Percentiles rank a stretch among this genome's conserved stretches.
These are phyloP conservation scores for Quercus phellos DNA, from an alignment of 331 rosid genomes.

Conservation along the genomic window DNA sequence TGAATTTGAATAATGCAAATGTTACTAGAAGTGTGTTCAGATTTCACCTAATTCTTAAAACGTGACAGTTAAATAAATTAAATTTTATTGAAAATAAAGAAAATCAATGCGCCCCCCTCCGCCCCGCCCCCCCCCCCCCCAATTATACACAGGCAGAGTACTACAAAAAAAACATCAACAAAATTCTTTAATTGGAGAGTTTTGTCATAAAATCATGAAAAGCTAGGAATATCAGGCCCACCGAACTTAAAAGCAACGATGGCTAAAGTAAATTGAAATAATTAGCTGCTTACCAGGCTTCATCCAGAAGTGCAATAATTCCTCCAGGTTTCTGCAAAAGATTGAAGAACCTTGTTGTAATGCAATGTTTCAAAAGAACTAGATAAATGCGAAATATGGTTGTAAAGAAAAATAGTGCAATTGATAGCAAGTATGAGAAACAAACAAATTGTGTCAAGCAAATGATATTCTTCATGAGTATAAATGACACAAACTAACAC, in stretches of 20 bases:
- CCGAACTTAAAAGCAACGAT: slow-evolving; percentile 16
- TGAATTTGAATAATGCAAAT: slow-evolving; percentile 17
- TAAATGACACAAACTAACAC: background rate
- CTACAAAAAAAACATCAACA: no score
- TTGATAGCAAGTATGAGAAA: background rate
- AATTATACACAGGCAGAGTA: background rate
- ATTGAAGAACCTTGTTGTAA: slow-evolving; percentile 24
- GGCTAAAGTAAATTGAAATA: slow-evolving; percentile 6
- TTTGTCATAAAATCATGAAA: slow-evolving; percentile 1
- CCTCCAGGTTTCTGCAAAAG: slow-evolving; percentile 94
- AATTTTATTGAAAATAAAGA: no score
- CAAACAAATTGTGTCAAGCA: slow-evolving; percentile 8
- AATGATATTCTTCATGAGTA: background rate
- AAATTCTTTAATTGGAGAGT: slow-evolving; percentile 10
- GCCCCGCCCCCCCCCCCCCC: no score
- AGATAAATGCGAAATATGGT: background rate
- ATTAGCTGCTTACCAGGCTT: slow-evolving; percentile 81
- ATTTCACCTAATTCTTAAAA: background rate
- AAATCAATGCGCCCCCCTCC: no score
- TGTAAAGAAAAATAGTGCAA: background rate
- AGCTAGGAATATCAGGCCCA: slow-evolving; percentile 19
- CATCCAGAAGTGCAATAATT: slow-evolving; percentile 88
- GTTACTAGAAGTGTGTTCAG: slow-evolving; percentile 11
- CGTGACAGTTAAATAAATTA: no score
- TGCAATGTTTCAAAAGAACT: slow-evolving; percentile 10